Evolutionary conservation across 2,329 filamentous ascomycete species (phyloP).

Genomic region (Colletotrichum truncatum): DNA sequence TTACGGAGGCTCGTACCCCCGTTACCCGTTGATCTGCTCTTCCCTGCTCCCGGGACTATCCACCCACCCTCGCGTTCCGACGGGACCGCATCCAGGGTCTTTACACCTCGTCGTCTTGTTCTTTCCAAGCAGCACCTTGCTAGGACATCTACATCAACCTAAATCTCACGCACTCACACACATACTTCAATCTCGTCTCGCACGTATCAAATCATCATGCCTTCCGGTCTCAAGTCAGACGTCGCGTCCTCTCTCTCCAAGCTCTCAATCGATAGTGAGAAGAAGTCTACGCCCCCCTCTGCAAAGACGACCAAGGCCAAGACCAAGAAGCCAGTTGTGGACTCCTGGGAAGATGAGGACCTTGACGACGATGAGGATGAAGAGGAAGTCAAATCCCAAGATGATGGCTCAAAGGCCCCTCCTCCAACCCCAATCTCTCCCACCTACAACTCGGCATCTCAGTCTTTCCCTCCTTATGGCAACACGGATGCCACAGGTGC

Average conservation of each 20-base stretch:
- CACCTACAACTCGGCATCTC: constrained; percentile 40
- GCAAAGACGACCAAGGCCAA: constrained; percentile 37
- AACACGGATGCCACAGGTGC: constrained; percentile 29
- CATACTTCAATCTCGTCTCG: not conserved
- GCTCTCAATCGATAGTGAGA: constrained; percentile 39
- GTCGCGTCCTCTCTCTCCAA: constrained; percentile 42
- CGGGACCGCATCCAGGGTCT: constrained; percentile 6
- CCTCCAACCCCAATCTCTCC: constrained; percentile 75
- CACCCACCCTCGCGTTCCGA: constrained; percentile 21
- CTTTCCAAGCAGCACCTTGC: constrained; percentile 2
- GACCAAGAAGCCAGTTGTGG: constrained; percentile 43
- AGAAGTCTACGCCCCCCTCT: constrained; percentile 15
- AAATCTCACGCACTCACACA: not conserved
- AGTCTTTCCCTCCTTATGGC: constrained; percentile 34
- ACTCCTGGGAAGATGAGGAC: constrained; percentile 66
- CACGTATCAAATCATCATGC: constrained; percentile 6
- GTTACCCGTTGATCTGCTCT: constrained; percentile 7
- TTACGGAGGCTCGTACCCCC: not conserved
- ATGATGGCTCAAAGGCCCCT: constrained; percentile 57
- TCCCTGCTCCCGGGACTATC: constrained; percentile 7
- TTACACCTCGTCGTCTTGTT: not conserved
- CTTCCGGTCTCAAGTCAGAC: constrained; percentile 34
- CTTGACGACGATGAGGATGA: constrained; percentile 35
- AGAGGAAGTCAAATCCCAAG: constrained; percentile 35
- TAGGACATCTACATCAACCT: not conserved